Evolutionary conservation across 768 basidiomycete genomes (phyloP).

Genomic region (Termitomyces sp.): DNA sequence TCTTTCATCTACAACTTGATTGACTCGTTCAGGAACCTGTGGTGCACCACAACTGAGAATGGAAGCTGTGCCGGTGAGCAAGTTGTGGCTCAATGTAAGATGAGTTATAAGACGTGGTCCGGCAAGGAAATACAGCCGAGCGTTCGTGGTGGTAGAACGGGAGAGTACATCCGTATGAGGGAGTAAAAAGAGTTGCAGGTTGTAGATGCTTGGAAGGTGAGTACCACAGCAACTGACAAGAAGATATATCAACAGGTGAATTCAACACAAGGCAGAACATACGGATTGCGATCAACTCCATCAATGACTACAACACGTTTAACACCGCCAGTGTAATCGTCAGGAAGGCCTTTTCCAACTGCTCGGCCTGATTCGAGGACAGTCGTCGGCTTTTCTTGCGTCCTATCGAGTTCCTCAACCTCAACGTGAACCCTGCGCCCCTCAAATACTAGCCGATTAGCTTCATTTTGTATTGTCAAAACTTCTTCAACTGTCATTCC

Average conservation of each 20-base stretch:
- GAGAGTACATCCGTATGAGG: slow-evolving; percentile 67
- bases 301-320: slow-evolving; percentile 83
- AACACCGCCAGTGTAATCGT: slow-evolving; percentile 73
- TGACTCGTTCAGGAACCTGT: slow-evolving; percentile 66
- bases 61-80: slow-evolving; percentile 52
- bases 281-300: slow-evolving; percentile 79
- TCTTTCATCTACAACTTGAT: slow-evolving; percentile 63
- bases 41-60: slow-evolving; percentile 66
- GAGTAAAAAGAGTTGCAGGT: slow-evolving; percentile 68
- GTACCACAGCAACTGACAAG: slow-evolving; percentile 71
- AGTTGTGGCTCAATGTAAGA: slow-evolving; percentile 53
- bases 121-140: slow-evolving; percentile 78
- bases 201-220: slow-evolving; percentile 75
- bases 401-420: slow-evolving; percentile 59
- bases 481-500: slow-evolving; percentile 66
- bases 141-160: slow-evolving; percentile 57
- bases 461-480: slow-evolving; percentile 52
- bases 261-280: slow-evolving; percentile 22
- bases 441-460: slow-evolving; percentile 67
- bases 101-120: slow-evolving; percentile 72
- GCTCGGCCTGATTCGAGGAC: slow-evolving; percentile 45
- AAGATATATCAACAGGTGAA: slow-evolving; percentile 10
- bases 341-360: slow-evolving; percentile 58
- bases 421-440: slow-evolving; percentile 69
- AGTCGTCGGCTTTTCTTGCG: slow-evolving; percentile 27